A percentile compares a stretch with the other conserved stretches of the same genome.
These are phyloP conservation scores for Hypoxylon sp. DNA, from an alignment of 2,329 filamentous ascomycete genomes.

Conservation along the genomic window DNA sequence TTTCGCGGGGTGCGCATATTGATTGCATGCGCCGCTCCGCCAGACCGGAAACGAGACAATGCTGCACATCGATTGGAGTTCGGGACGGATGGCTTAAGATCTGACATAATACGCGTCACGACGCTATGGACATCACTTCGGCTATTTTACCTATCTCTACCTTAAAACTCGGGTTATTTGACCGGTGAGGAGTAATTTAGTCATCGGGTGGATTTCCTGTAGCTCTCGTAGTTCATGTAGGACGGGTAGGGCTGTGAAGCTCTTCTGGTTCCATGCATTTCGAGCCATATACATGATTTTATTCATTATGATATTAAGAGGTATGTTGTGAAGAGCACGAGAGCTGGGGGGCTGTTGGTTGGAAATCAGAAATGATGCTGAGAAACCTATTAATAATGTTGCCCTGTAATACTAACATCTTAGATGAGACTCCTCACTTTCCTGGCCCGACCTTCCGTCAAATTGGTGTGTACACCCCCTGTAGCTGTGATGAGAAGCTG, in stretches of 20 bases:
- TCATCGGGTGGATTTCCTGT: constrained; percentile 12
- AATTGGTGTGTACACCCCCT: constrained; percentile 33
- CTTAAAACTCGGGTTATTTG: constrained; percentile 6
- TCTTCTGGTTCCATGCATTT: background rate
- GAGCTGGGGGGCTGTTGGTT: constrained; percentile 5
- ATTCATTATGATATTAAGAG: background rate
- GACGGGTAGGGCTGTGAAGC: constrained; percentile 3
- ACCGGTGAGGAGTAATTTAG: constrained; percentile 5
- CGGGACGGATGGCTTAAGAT: constrained; percentile 38
- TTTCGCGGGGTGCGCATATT: constrained; percentile 38
- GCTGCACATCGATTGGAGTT: constrained; percentile 34
- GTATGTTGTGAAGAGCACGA: constrained; percentile 1
- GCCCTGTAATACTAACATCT: constrained; percentile 20
- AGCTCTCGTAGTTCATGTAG: background rate
- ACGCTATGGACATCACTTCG: constrained; percentile 19
- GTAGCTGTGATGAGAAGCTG: constrained; percentile 24
- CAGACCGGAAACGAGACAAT: constrained; percentile 36
- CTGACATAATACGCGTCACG: constrained; percentile 42
- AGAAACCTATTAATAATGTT: constrained; percentile 32
- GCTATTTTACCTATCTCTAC: background rate
- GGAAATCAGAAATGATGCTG: constrained; percentile 7
- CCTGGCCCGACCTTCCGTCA: constrained; percentile 4
- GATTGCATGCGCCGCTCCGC: constrained; percentile 36
- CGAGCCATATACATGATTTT: background rate
- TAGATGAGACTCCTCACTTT: constrained; percentile 22